Base-by-base conservation (phyloP, 208 protist genomes). In the Wallacemonas collosoma region DNA sequence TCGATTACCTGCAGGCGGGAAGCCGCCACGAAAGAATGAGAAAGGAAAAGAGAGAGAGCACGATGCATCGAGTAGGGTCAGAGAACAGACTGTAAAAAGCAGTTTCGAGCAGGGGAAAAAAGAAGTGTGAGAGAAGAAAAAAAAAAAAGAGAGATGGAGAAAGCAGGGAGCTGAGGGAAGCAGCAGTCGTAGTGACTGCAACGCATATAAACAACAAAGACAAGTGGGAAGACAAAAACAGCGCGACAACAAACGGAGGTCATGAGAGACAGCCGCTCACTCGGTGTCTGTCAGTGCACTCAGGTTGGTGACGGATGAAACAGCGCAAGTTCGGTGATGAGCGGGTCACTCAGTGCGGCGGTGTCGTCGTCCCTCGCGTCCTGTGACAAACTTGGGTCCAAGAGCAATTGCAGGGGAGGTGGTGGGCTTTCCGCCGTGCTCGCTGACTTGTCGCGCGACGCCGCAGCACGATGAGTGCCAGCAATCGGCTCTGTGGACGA, bases 281-380 rank as follows among this genome's bases (percentile, higher is more conserved):
- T 26, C 26, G 11, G 47, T 14, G 14, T 51, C 47, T 8, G 47
- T 51, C 11, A 51, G 47, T 51, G 11, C 11, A 8, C 6, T 35
- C 15, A 44, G 1, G 60, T 56, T 68, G 45, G 47, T 3, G 35
- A 70, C 11, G n/a, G 2, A 5, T 5, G 41, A 47, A 74, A 74
- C 9, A 74, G 70, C 12, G 70, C 62, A 26, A 74, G 45, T 68
- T 74, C 70, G 14, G 70, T 74, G 26, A 74, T 17, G 11, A 73
- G 14, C 7, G 50, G 60, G 39, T 65, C 60, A 9, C 41, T 45
- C 5, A 63, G 57, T 26, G 15, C 17, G 15, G 54, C 54, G 14
- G 26, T 26, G 26, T 26, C 26, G 26, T 26, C 26, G 0, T 26
- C 26, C 26, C 26, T 26, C 26, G 26, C 26, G 26, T 26, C 26